Conservation (phyloP, 2,329 filamentous ascomycete species). For the Furcasterigmium sp. region DNA sequence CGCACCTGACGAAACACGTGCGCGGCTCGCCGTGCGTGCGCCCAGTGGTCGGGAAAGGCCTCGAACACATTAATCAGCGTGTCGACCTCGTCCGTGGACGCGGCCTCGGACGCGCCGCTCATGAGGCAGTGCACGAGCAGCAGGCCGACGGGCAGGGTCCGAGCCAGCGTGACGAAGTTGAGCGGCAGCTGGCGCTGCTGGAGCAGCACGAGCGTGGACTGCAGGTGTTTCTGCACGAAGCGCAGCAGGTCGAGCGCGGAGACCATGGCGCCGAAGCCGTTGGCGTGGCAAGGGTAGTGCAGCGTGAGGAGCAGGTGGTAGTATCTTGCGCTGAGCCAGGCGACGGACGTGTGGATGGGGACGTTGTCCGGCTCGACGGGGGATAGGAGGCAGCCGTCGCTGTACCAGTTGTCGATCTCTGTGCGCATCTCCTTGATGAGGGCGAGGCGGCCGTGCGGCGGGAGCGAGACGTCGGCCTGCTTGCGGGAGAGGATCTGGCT, state of each 20-base stretch:
- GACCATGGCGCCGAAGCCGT: slow-evolving; percentile 23
- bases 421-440: slow-evolving; percentile 27
- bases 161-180: slow-evolving; percentile 34
- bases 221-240: slow-evolving; percentile 35
- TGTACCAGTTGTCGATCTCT: slow-evolving; percentile 43
- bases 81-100: slow-evolving; percentile 28
- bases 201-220: slow-evolving; percentile 32
- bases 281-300: slow-evolving; percentile 36
- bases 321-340: slow-evolving; percentile 37
- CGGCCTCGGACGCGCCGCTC: slow-evolving; percentile 18
- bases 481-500: slow-evolving; percentile 26
- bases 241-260: slow-evolving; percentile 27
- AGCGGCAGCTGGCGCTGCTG: slow-evolving; percentile 37
- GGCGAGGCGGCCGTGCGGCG: slow-evolving; percentile 26
- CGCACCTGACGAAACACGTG: slow-evolving; percentile 26
- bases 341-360: slow-evolving; percentile 37
- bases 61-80: slow-evolving; percentile 28
- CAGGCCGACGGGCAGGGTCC: slow-evolving; percentile 29
- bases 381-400: slow-evolving; percentile 36
- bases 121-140: slow-evolving; percentile 31
- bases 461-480: slow-evolving; percentile 18
- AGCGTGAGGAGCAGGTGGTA: slow-evolving; percentile 37
- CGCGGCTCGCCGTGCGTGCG: slow-evolving; percentile 25
- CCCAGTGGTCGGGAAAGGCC: slow-evolving; percentile 30
- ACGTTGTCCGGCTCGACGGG: slow-evolving; percentile 36